phyloP scores from a whole-genome alignment of 495 filamentous ascomycete genomes.

The Entonaema liquescens region DNA sequence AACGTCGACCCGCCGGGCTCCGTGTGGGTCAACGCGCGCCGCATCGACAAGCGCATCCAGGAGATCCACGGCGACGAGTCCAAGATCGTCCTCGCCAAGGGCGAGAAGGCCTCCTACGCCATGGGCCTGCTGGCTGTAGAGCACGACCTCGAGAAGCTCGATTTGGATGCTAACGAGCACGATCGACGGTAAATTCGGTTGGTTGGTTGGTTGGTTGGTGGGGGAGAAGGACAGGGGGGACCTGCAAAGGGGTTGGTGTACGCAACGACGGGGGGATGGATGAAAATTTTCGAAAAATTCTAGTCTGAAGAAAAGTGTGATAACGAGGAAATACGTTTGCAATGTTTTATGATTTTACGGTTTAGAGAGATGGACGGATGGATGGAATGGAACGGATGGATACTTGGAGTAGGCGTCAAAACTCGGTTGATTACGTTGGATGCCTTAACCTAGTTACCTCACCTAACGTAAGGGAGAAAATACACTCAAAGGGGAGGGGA shows the following conservation, averaged over 20 bases:
- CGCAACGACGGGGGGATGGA: background rate
- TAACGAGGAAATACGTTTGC: constrained; percentile 1
- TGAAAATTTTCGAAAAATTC: constrained; percentile 1
- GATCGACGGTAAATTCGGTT: constrained; percentile 19
- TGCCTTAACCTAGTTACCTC: constrained; percentile 8
- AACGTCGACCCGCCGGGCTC: constrained; percentile 41
- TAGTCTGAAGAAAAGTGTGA: background rate
- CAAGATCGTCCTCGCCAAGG: constrained; percentile 54
- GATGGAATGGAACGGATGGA: constrained; percentile 1
- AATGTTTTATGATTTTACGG: constrained; percentile 10
- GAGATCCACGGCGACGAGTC: constrained; percentile 47
- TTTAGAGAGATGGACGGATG: constrained; percentile 4
- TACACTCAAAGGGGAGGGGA: background rate
- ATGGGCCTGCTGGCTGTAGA: constrained; percentile 62
- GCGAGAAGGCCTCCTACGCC: constrained; percentile 62
- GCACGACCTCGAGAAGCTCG: constrained; percentile 60
- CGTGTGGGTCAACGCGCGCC: constrained; percentile 53
- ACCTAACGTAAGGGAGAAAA: background rate
- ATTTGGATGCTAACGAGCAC: constrained; percentile 45
- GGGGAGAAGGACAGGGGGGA: background rate
- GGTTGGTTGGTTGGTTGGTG: too few species aligned
- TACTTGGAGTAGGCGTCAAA: constrained; percentile 14
- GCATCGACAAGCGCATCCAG: constrained; percentile 53
- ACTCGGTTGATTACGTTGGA: constrained; percentile 7
- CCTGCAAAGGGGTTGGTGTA: background rate